These are phyloP conservation scores for Yamadazyma kitorensis DNA, from an alignment of 805 yeast genomes.

Conservation along the genomic window DNA sequence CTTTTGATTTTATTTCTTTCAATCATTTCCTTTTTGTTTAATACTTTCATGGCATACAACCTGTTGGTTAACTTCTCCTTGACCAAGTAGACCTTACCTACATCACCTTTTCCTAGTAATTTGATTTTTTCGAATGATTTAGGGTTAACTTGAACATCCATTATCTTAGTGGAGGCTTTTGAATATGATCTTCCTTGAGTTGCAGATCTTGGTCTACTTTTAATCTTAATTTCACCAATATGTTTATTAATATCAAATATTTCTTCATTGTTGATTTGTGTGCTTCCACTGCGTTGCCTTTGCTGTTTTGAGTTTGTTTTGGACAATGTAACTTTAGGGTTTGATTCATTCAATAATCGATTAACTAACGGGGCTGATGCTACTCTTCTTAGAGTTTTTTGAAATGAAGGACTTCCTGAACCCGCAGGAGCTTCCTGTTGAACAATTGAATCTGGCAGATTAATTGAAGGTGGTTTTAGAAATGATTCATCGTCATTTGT, in stretches of 20 bases:
- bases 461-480: slow-evolving; percentile 1
- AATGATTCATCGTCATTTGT: too few relatives aligned
- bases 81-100: slow-evolving; percentile 93
- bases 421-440: slow-evolving; percentile 1
- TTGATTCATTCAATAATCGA: slow-evolving; percentile 25
- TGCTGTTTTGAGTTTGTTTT: slow-evolving; percentile 2
- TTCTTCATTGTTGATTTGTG: too few relatives aligned
- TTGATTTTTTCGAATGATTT: slow-evolving; percentile 85
- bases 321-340: slow-evolving; percentile 7
- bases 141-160: slow-evolving; percentile 80
- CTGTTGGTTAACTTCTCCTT: slow-evolving; percentile 72
- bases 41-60: slow-evolving; percentile 88
- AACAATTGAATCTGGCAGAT: neutral
- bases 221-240: slow-evolving; percentile 40
- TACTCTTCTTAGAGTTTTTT: slow-evolving; percentile 54
- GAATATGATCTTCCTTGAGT: slow-evolving; percentile 62
- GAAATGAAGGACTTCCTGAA: slow-evolving; percentile 7
- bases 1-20: slow-evolving; percentile 92
- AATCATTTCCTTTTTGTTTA: slow-evolving; percentile 90
- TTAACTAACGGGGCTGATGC: slow-evolving; percentile 79
- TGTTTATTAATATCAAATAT: slow-evolving; percentile 44
- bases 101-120: slow-evolving; percentile 95
- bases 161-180: slow-evolving; percentile 67
- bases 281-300: too few relatives aligned
- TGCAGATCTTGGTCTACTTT: slow-evolving; percentile 34